phyloP scores from a whole-genome alignment of 306 rosid genomes.

The cucumber (Cucumis sativus) region DNA sequence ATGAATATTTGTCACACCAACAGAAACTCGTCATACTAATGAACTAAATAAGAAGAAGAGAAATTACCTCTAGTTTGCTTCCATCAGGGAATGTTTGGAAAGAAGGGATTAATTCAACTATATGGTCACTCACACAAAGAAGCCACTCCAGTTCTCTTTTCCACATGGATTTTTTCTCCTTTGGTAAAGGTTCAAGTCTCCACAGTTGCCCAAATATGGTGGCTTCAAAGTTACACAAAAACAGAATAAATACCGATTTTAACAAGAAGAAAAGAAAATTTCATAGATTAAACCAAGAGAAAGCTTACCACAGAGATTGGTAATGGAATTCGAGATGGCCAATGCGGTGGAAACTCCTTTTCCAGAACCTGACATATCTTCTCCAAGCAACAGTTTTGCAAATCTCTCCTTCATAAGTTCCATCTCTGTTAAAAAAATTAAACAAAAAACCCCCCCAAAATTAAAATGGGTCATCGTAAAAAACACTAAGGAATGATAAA shows the following conservation, averaged over 20 bases:
- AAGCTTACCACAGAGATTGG: constrained; percentile 42
- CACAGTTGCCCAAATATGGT: constrained; percentile 45
- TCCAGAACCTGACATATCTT: constrained; percentile 57
- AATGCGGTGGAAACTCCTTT: constrained; percentile 44
- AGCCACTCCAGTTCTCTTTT: constrained; percentile 51
- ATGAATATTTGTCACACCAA: neutral
- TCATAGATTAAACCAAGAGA: neutral
- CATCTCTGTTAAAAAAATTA: constrained; percentile 19
- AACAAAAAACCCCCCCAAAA: neutral
- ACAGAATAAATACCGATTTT: neutral
- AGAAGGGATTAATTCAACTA: constrained; percentile 38
- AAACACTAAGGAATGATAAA: neutral
- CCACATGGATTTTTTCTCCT: constrained; percentile 48
- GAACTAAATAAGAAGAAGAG: neutral
- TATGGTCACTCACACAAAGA: constrained; percentile 40
- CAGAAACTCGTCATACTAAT: neutral
- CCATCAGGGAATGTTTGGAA: constrained; percentile 52
- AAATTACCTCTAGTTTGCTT: constrained; percentile 31
- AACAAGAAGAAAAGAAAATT: neutral
- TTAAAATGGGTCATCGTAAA: neutral
- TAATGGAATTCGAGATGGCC: constrained; percentile 46
- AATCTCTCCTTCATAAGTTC: constrained; percentile 57
- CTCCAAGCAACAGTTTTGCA: constrained; percentile 45
- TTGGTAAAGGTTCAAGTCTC: constrained; percentile 41
- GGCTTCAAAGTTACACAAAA: constrained; percentile 13